Evolutionary conservation across 2,329 filamentous ascomycete genomes (phyloP).

Genomic region (Fusarium armeniacum): DNA sequence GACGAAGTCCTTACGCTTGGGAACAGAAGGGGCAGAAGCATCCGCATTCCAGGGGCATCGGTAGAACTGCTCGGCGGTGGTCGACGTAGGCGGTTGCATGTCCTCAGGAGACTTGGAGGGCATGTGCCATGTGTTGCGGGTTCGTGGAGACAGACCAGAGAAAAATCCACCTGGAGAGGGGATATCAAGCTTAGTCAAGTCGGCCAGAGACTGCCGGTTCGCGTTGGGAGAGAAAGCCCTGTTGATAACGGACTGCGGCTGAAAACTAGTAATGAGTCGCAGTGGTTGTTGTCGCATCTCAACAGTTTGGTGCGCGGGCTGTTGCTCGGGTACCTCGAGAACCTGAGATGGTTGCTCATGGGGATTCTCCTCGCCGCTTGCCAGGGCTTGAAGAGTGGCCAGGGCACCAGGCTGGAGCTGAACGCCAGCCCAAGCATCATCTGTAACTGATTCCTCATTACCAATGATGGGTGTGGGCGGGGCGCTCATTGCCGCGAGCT

Average conservation of each 20-base stretch:
- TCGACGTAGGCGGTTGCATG: conserved; percentile 79
- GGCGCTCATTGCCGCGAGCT: conserved; percentile 85
- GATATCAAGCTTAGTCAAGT: conserved; percentile 85
- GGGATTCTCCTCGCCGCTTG: conserved; percentile 73
- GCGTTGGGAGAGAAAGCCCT: conserved; percentile 51
- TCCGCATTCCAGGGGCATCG: conserved; percentile 79
- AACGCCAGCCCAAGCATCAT: conserved; percentile 78
- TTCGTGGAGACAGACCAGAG: conserved; percentile 81
- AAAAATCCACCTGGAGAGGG: conserved; percentile 95
- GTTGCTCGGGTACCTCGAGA: conserved; percentile 61
- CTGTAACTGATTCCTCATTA: conserved; percentile 65
- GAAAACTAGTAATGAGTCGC: conserved; percentile 63
- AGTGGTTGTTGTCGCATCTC: conserved; percentile 68
- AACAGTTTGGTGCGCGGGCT: conserved; percentile 39
- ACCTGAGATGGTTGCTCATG: conserved; percentile 61
- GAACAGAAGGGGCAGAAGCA: conserved; percentile 55
- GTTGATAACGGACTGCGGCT: conserved; percentile 40
- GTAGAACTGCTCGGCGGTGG: conserved; percentile 94
- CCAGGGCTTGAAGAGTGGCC: conserved; percentile 82
- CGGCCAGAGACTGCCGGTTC: conserved; percentile 71
- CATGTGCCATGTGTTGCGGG: conserved; percentile 86
- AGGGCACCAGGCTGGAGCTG: conserved; percentile 84
- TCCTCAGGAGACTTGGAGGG: conserved; percentile 67
- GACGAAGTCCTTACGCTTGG: conserved; percentile 55
- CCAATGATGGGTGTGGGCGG: conserved; percentile 85